These are phyloP conservation scores for Sistotremastrum niveocremeum DNA, from an alignment of 768 basidiomycete genomes.

Conservation along the genomic window DNA sequence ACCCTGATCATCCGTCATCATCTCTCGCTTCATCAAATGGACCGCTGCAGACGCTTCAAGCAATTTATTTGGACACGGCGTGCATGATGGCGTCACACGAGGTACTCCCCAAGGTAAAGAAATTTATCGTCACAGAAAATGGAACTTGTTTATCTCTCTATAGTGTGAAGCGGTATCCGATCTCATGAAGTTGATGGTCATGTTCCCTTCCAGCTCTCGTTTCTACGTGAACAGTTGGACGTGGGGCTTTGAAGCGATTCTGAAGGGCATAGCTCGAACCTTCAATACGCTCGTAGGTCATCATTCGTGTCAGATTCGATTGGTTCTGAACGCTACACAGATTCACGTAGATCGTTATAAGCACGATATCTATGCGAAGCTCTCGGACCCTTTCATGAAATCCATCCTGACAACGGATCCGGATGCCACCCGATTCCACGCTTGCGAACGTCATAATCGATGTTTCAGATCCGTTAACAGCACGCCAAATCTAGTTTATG, in stretches of 20 bases:
- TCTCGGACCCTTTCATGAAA: slow-evolving; percentile 48
- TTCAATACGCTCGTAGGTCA: slow-evolving; percentile 48
- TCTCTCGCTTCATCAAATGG: not conserved
- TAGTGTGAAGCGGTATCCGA: slow-evolving; percentile 56
- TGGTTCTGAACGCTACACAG: slow-evolving; percentile 20
- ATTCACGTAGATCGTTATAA: slow-evolving; percentile 93
- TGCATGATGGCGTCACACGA: slow-evolving; percentile 10
- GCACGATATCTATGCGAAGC: slow-evolving; percentile 42
- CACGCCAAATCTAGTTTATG: slow-evolving; percentile 46
- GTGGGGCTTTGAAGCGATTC: slow-evolving; percentile 88
- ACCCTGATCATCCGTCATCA: slow-evolving; percentile 9
- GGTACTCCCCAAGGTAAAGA: slow-evolving; percentile 12
- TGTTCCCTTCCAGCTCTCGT: slow-evolving; percentile 48
- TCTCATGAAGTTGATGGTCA: slow-evolving; percentile 52
- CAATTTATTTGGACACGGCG: slow-evolving; percentile 29
- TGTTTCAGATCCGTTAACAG: slow-evolving; percentile 35
- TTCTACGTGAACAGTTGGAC: slow-evolving; percentile 95
- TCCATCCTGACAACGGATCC: slow-evolving; percentile 48
- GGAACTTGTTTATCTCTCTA: slow-evolving; percentile 77
- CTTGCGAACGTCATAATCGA: slow-evolving; percentile 75
- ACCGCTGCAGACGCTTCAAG: slow-evolving; percentile 12
- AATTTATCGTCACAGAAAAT: slow-evolving; percentile 30
- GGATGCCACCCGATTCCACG: slow-evolving; percentile 70
- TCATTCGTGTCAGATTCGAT: not conserved
- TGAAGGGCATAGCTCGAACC: slow-evolving; percentile 56